A percentile compares a stretch with the other conserved stretches of the same genome.
phyloP scores from a whole-genome alignment of 2,329 filamentous ascomycete genomes.

The Epicoccum nigrum region DNA sequence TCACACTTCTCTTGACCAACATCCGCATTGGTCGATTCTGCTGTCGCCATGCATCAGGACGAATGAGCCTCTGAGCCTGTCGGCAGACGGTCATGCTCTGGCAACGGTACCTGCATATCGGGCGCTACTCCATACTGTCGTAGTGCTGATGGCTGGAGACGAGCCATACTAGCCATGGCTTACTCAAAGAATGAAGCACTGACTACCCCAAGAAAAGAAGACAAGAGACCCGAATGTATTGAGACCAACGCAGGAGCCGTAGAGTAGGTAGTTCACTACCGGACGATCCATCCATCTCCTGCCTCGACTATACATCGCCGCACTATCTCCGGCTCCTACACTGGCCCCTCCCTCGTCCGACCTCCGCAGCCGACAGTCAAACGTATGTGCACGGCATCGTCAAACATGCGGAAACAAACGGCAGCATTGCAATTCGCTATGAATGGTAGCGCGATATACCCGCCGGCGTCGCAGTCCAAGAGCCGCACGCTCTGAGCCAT shows the following conservation, averaged over 20 bases:
- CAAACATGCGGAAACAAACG: constrained; percentile 20
- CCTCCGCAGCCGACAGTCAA: constrained; percentile 28
- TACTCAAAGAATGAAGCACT: not conserved
- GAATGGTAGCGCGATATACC: constrained; percentile 18
- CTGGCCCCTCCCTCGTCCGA: constrained; percentile 41
- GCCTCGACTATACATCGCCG: constrained; percentile 9
- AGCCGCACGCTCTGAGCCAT: constrained; percentile 27
- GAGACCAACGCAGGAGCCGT: not conserved
- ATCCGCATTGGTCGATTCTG: not conserved
- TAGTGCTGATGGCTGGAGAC: not conserved
- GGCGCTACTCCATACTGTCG: not conserved
- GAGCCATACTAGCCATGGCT: not conserved
- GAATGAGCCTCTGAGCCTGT: too few relatives aligned
- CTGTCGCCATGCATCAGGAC: not conserved
- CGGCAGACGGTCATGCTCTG: too few relatives aligned
- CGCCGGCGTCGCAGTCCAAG: constrained; percentile 27
- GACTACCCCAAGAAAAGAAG: not conserved
- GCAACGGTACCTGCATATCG: constrained; percentile 1
- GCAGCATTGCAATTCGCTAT: constrained; percentile 20
- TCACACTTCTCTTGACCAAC: not conserved
- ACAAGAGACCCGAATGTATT: not conserved
- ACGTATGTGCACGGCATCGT: constrained; percentile 21
- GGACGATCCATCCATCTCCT: constrained; percentile 4
- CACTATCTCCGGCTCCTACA: constrained; percentile 19
- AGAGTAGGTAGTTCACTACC: not conserved